Conservation (phyloP, 768 basidiomycete species). For the Jaapia argillacea region DNA sequence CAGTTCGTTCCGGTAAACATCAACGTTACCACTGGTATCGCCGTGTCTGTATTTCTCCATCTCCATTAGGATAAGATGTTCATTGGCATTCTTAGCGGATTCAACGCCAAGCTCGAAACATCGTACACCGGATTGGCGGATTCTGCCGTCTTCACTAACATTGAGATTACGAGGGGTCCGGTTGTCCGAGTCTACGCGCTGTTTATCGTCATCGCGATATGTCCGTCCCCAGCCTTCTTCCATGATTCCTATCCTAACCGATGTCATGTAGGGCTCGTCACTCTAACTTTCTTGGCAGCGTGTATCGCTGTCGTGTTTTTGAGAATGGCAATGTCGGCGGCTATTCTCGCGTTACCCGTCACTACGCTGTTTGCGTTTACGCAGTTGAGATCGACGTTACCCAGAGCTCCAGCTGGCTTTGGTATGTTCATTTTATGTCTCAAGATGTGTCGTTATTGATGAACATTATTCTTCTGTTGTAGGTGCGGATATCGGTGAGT, state of each 20-base stretch:
- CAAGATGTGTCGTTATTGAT: neutral
- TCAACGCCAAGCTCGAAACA: neutral
- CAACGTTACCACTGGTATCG: neutral
- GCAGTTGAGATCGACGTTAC: slow-evolving; percentile 14
- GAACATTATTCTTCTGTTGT: neutral
- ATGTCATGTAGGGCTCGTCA: neutral
- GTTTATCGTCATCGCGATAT: neutral
- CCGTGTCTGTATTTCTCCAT: neutral
- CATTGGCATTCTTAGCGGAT: neutral
- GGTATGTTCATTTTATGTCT: slow-evolving; percentile 8
- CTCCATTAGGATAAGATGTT: neutral
- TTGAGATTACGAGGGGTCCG: neutral
- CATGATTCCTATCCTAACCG: neutral
- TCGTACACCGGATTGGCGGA: neutral
- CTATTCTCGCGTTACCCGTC: slow-evolving; percentile 14
- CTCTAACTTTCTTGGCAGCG: neutral
- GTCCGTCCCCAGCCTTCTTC: neutral
- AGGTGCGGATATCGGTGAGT: neutral
- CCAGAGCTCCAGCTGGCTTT: slow-evolving; percentile 15
- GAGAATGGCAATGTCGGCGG: slow-evolving; percentile 10
- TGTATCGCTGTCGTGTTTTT: slow-evolving; percentile 7
- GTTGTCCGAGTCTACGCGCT: neutral
- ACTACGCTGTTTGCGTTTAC: slow-evolving; percentile 19
- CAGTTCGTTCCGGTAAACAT: neutral
- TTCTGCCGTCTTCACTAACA: neutral